A percentile compares a stretch with the other conserved stretches of the same genome.
Evolutionary conservation across 257 asterid genomes (phyloP).

Genomic region (Osmanthus fragrans): DNA sequence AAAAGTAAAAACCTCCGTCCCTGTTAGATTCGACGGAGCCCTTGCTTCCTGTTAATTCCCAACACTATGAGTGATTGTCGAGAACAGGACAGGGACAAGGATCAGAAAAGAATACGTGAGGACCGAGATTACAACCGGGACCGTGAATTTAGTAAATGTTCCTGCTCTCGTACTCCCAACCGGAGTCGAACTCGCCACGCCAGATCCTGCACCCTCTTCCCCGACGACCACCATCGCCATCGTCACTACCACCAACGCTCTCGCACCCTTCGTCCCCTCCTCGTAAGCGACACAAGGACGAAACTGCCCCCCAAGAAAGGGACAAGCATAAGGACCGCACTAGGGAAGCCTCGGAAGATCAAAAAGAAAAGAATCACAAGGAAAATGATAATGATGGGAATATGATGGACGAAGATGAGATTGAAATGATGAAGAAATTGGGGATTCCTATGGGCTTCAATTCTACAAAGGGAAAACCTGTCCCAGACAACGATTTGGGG

Average conservation of each 20-base stretch:
- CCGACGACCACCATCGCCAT: conserved; percentile 65
- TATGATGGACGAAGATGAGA: conserved; percentile 75
- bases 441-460: conserved; percentile 94
- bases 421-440: conserved; percentile 93
- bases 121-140: conserved; percentile 37
- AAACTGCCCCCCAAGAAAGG: conserved; percentile 37
- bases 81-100: conserved; percentile 32
- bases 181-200: conserved; percentile 63
- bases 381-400: conserved; percentile 40
- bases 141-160: conserved; percentile 57
- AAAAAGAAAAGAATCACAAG: conserved; percentile 52
- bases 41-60: background rate
- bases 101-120: conserved; percentile 5
- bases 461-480: conserved; percentile 90
- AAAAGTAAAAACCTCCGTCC: background rate
- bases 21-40: conserved; percentile 2
- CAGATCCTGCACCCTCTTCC: conserved; percentile 78
- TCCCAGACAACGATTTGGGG: conserved; percentile 82
- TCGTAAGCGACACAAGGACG: conserved; percentile 72
- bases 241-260: conserved; percentile 50
- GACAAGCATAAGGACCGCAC: conserved; percentile 44
- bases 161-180: conserved; percentile 87
- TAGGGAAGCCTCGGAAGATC: conserved; percentile 29
- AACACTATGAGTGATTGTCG: conserved; percentile 67
- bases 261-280: conserved; percentile 54